Evolutionary conservation across 768 basidiomycete species (phyloP), one percentile per base, ranked within the genome.

Genomic region (Wakefieldia striispora): DNA sequence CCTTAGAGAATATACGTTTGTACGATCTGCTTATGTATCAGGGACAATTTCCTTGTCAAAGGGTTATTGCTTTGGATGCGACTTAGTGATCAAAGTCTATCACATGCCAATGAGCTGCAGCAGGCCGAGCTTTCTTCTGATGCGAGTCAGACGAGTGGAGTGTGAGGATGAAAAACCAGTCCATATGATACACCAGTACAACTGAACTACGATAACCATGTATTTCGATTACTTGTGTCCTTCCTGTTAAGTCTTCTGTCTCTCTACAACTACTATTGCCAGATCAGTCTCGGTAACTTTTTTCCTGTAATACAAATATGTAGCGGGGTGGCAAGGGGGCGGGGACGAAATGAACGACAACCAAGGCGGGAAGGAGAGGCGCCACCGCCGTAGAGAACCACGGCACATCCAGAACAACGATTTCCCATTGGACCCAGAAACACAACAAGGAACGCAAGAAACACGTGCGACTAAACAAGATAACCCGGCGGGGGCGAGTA

Each of bases 161-260:
- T n/a, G 16, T 21, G n/a, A 42, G 13, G 23, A 45, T 16, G 38
- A 46, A 33, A 55, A 46, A 51, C 23, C 6, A 33, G 38, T 54
- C 51, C 50, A 55, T 65, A 67, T 67, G 65, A 61, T 67, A 69
- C 66, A 67, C 34, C 46, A 56, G 48, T 60, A 53, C 49, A 31
- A 46, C 17, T 37, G 57, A 59, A 50, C 53, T 59, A 58, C 49
- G 51, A 40, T 52, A 55, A 51, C 41, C 62, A 55, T 67, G 60
- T 57, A 53, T 50, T 57, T 65, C 51, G 48, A 66, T 60, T 65
- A 67, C 57, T 65, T 67, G 62, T 65, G 67, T 66, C 58, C 65
- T 55, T 66, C 53, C 55, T 53, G 56, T 54, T 20, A 46, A 36
- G 47, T 54, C 53, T 52, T 52, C 46, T n/a, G n/a, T 43, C 35